Base-by-base conservation (phyloP, 306 rosid species). In the Cajanus cajan region DNA sequence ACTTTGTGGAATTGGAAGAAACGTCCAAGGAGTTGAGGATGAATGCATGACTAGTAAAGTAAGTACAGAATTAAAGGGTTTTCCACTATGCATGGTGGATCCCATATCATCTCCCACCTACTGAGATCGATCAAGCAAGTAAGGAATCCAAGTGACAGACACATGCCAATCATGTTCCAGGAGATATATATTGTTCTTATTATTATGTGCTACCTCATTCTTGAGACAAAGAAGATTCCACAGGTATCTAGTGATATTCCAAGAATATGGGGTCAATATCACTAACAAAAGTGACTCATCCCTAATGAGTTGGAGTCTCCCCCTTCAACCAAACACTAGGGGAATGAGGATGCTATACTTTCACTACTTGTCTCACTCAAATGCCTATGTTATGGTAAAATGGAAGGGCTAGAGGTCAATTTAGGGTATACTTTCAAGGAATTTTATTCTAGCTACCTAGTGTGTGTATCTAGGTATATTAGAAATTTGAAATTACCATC, bases 151-250 rank as follows among this genome's bases (percentile, higher is more conserved):
- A 63, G 45, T 34, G 69, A 63, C 28, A 34, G 14, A 66, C 48
- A 10, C 71, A 66, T 66, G 34, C 34, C 52, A 66, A 66, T 66
- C 50, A 65, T 65, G 71, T 39, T 21, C 51, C 48, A 65, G 9
- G 48, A 37, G 24, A 63, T 34, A n/a, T 44, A 50, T 40, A 18
- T 36, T 36, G 31, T 8, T 66, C 24, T 39, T 66, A 40, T 67
- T 66, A 40, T 67, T 28, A 28, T 28, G 31, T 28, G 31, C 3
- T 28, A 3, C 67, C 76, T 57, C 47, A 36, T 39, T 74, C 65
- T 74, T 37, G 50, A 61, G 78, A 64, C 68, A 74, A 67, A 67
- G 68, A 82, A 93, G 92, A 90, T 87, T 91, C 96, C 67, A 84
- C 0, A 0, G 50, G 81, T 82, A 82, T 86, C 82, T 44, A 73